Evolutionary conservation across 139 green algal genomes (phyloP).

Genomic region (Coelastrella sp.): DNA sequence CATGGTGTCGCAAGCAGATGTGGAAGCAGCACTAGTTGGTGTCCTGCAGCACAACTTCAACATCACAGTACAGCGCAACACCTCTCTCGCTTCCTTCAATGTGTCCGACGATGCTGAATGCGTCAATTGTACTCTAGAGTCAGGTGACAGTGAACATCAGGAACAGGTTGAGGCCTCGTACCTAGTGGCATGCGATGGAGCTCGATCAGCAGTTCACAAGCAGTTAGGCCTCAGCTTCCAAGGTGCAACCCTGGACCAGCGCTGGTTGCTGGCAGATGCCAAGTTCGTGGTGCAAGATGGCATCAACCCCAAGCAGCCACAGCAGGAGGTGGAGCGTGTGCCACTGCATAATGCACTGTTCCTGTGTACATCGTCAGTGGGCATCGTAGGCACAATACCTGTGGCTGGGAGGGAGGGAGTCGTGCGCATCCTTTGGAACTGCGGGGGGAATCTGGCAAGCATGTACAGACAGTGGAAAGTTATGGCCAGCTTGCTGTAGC

Average conservation of each 20-base stretch:
- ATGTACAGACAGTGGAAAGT: not conserved
- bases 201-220: slow-evolving; percentile 28
- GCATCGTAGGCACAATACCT: not conserved
- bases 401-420: not conserved
- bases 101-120: not conserved
- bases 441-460: not conserved
- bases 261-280: slow-evolving; percentile 20
- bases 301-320: slow-evolving; percentile 9
- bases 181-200: slow-evolving; percentile 30
- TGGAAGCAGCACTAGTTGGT: not conserved
- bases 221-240: not conserved
- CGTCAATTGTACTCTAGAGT: not conserved
- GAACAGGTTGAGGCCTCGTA: not conserved
- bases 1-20: not conserved
- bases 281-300: not conserved
- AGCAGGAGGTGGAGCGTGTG: not conserved
- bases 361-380: not conserved
- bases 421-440: not conserved
- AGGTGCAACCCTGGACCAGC: not conserved
- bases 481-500: not conserved
- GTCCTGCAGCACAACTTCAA: not conserved
- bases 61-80: slow-evolving; percentile 33
- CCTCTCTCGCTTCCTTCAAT: not conserved
- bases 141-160: not conserved
- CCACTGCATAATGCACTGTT: not conserved